Conservation (phyloP, 2,329 filamentous ascomycete genomes). For the Fusarium coffeatum region DNA sequence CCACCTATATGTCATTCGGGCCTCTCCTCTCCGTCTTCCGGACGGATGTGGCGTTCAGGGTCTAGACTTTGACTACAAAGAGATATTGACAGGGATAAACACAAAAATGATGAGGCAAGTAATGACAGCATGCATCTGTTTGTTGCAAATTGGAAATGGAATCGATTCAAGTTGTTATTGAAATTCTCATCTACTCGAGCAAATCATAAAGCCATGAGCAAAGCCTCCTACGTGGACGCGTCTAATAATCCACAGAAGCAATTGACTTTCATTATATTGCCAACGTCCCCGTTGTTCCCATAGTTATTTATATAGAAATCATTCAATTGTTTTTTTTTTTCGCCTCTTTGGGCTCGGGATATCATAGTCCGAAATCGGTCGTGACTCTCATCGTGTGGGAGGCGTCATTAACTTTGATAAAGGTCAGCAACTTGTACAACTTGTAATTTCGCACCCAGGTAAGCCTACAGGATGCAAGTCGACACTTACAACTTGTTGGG, state of each 20-base stretch:
- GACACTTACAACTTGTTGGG: slow-evolving; percentile 80
- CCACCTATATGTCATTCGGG: neutral
- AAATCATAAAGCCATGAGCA: slow-evolving; percentile 32
- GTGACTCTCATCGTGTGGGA: slow-evolving; percentile 29
- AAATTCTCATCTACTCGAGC: slow-evolving; percentile 38
- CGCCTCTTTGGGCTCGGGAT: slow-evolving; percentile 26
- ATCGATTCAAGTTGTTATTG: slow-evolving; percentile 26
- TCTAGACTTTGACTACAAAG: slow-evolving; percentile 4
- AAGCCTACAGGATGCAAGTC: slow-evolving; percentile 29
- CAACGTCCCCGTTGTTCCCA: slow-evolving; percentile 32
- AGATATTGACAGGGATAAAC: neutral
- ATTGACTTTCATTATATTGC: slow-evolving; percentile 40
- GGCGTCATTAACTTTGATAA: slow-evolving; percentile 41
- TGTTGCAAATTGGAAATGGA: slow-evolving; percentile 1
- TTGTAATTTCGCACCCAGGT: slow-evolving; percentile 13
- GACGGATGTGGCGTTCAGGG: slow-evolving; percentile 26
- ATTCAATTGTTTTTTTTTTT: slow-evolving; percentile 32
- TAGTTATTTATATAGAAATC: slow-evolving; percentile 37
- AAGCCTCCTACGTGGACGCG: slow-evolving; percentile 30
- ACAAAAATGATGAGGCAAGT: neutral
- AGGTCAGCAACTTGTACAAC: slow-evolving; percentile 34
- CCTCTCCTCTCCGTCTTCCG: neutral
- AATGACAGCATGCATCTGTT: neutral
- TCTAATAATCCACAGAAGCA: slow-evolving; percentile 41
- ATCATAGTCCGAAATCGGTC: slow-evolving; percentile 41